Evolutionary conservation across 495 filamentous ascomycete genomes (phyloP), one percentile per base, ranked within the genome.

Genomic region (Cenococcum geophilum): DNA sequence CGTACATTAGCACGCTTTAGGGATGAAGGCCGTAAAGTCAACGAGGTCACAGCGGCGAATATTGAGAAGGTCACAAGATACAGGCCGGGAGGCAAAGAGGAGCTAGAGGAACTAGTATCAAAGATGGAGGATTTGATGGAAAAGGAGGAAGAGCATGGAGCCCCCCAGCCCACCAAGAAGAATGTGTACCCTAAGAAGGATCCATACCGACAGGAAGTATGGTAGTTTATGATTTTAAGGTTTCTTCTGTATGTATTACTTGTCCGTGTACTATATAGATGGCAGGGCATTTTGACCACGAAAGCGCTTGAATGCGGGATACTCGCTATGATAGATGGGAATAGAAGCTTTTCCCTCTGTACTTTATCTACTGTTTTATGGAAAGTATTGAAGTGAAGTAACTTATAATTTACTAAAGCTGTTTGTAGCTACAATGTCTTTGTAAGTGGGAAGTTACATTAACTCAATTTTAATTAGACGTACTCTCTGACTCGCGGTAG

Each of bases 1-100:
- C 82, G 83, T 50, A 84, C 88, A 0, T 76, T 98, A 0, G 88
- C 86, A 40, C 79, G 80, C 43, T 77, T 86, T 65, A 76, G 85
- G 35, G 76, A 77, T 3, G 61, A 78, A 0, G 67, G 43, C 72
- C 73, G 45, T 8, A 42, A 36, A 4, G 74, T 88, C 59, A 86
- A 82, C 60, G 79, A 88, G 2, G 73, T 93, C 43, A 97, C 92
- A 32, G 75, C 76, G 35, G 79, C 75, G 73, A 97, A 97, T 74
- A 82, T 92, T 21, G 70, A 72, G 58, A 97, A 98, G 75, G 89
- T 95, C n/a, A 95, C 90, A 53, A 75, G 76, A 67, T 97, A 80
- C 76, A 79, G 93, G 56, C 71, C 78, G 62, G 72, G 80, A 58
- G 92, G 92, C 22, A 74, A 87, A 69, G 69, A 77, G 35, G 80